Evolutionary conservation across 495 filamentous ascomycete species (phyloP).

Genomic region (Trichoderma virens): DNA sequence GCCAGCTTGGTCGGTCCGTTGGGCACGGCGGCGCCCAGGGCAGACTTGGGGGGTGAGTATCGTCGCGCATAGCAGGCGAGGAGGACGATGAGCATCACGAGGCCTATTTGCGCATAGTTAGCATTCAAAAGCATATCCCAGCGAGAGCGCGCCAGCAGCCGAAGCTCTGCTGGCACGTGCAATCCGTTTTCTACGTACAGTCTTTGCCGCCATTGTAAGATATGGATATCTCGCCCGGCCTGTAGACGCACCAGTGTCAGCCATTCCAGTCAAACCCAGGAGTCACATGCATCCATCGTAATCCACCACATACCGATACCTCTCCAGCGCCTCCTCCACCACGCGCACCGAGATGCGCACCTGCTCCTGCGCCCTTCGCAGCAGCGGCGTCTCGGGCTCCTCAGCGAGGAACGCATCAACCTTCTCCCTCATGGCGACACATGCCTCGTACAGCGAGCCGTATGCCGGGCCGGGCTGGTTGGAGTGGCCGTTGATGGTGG

Average conservation of each 20-base stretch:
- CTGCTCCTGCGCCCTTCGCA: conserved; percentile 64
- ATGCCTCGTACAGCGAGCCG: conserved; percentile 22
- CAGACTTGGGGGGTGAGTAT: conserved; percentile 9
- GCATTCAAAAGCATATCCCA: neutral
- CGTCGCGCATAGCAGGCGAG: conserved; percentile 53
- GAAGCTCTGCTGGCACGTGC: neutral
- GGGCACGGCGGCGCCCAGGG: conserved; percentile 11
- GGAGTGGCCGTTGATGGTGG: conserved; percentile 16
- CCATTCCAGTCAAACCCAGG: neutral
- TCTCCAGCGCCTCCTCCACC: conserved; percentile 59
- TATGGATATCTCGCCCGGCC: conserved; percentile 70
- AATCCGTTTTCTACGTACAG: conserved; percentile 37
- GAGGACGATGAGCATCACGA: conserved; percentile 85
- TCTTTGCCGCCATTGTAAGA: conserved; percentile 99
- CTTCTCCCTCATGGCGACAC: conserved; percentile 42
- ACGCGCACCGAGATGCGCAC: conserved; percentile 62
- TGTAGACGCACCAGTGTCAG: conserved; percentile 21
- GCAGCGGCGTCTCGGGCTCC: conserved; percentile 45
- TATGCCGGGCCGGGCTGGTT: conserved; percentile 10
- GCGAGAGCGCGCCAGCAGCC: neutral
- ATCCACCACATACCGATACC: conserved; percentile 52
- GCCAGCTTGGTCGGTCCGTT: conserved; percentile 8
- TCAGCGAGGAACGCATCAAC: conserved; percentile 62
- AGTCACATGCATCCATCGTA: conserved; percentile 9
- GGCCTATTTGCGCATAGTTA: conserved; percentile 17